A percentile compares a stretch with the other conserved stretches of the same genome.
Conservation (phyloP, 805 yeast species). For the Kodamaea kaohsiungensis region DNA sequence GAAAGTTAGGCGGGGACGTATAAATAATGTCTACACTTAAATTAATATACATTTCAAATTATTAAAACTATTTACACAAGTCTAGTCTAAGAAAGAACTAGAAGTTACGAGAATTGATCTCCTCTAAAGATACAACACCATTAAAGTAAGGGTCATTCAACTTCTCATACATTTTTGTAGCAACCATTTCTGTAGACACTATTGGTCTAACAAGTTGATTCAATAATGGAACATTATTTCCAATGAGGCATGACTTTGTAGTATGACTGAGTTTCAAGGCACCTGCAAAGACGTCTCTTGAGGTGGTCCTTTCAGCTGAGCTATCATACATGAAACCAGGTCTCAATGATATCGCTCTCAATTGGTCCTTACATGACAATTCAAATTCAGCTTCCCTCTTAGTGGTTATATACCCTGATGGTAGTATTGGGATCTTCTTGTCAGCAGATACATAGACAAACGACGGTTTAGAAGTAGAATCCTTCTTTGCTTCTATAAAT, state of each 20-base stretch:
- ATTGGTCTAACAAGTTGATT: slow-evolving; percentile 60
- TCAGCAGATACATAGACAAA: slow-evolving; percentile 86
- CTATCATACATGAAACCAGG: slow-evolving; percentile 86
- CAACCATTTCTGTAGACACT: slow-evolving; percentile 68
- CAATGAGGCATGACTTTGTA: slow-evolving; percentile 44
- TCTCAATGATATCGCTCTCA: slow-evolving; percentile 66
- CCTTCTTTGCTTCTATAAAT: slow-evolving; percentile 37
- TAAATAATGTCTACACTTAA: not conserved
- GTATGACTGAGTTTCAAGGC: slow-evolving; percentile 45
- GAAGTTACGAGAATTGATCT: slow-evolving; percentile 25
- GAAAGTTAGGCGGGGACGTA: not conserved
- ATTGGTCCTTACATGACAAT: slow-evolving; percentile 41
- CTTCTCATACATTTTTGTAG: slow-evolving; percentile 55
- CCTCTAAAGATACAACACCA: slow-evolving; percentile 64
- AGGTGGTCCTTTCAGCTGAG: slow-evolving; percentile 15
- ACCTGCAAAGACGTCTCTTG: slow-evolving; percentile 44
- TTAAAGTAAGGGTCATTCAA: slow-evolving; percentile 49
- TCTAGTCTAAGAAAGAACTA: not conserved
- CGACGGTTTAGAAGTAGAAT: slow-evolving; percentile 18
- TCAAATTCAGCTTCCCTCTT: slow-evolving; percentile 77
- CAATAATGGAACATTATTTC: slow-evolving; percentile 36
- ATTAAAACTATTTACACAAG: no score
- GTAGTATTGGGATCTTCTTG: slow-evolving; percentile 63
- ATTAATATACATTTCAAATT: no score
- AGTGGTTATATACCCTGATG: slow-evolving; percentile 69